Evolutionary conservation across 1,284 basidiomycete species (phyloP).

Genomic region (Tremellales sp.): DNA sequence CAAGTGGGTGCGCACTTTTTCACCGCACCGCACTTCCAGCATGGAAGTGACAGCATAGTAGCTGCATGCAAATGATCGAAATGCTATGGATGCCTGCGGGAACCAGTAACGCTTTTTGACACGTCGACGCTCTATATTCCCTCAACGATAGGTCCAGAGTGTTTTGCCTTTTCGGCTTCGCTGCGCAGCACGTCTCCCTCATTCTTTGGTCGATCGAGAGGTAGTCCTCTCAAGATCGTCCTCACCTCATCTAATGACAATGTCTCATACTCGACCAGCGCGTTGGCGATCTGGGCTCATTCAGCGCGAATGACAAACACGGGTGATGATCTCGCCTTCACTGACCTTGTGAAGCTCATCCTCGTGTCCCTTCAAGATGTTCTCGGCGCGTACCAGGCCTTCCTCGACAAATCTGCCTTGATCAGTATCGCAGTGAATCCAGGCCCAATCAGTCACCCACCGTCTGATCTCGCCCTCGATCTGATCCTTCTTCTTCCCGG

Average conservation of each 20-base stretch:
- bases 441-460: constrained; percentile 53
- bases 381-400: constrained; percentile 65
- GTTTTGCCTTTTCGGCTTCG: constrained; percentile 22
- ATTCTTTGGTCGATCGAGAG: constrained; percentile 51
- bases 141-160: constrained; percentile 25
- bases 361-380: constrained; percentile 66
- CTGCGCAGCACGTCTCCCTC: constrained; percentile 29
- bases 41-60: no score
- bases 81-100: no score
- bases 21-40: no score
- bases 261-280: constrained; percentile 92
- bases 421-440: not conserved
- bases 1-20: no score
- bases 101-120: no score
- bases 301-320: not conserved
- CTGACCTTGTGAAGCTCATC: constrained; percentile 74
- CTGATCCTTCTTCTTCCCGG: constrained; percentile 67
- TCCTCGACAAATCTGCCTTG: constrained; percentile 66
- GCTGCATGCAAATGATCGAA: no score
- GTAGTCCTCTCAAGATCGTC: constrained; percentile 75
- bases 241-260: constrained; percentile 77
- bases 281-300: constrained; percentile 70
- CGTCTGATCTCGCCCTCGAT: constrained; percentile 77
- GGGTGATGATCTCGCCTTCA: not conserved
- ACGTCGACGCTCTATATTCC: constrained; percentile 19